These are phyloP conservation scores for Jamesozyma lodderae DNA, from an alignment of 805 yeast genomes.

Conservation along the genomic window DNA sequence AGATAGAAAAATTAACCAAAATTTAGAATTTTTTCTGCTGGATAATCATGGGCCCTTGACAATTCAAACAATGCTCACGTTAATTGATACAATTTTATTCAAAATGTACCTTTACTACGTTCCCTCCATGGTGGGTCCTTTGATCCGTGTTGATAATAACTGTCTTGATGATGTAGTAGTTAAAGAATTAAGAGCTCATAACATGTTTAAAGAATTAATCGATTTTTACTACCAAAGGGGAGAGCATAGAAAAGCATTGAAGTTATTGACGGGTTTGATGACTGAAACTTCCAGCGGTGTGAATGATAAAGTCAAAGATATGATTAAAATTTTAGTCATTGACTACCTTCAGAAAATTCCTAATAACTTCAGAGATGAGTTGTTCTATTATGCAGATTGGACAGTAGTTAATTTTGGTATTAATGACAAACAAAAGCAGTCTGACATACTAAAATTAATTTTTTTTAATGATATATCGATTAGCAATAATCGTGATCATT, in stretches of 20 bases:
- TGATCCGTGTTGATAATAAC: conserved; percentile 63
- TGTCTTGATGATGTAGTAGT: conserved; percentile 63
- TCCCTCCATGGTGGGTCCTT: conserved; percentile 71
- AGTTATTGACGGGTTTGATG: conserved; percentile 37
- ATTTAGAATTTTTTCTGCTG: conserved; percentile 23
- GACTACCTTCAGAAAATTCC: conserved; percentile 51
- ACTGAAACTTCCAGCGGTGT: conserved; percentile 2
- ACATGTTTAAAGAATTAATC: conserved; percentile 56
- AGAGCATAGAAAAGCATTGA: conserved; percentile 58
- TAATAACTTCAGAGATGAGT: conserved; percentile 40
- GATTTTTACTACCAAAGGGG: conserved; percentile 65
- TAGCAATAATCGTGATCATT: conserved; percentile 48
- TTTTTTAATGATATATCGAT: conserved; percentile 60
- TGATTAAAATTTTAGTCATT: conserved; percentile 24
- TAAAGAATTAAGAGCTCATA: conserved; percentile 37
- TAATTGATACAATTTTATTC: conserved; percentile 73
- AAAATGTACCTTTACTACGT: conserved; percentile 60
- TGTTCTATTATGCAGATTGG: conserved; percentile 50
- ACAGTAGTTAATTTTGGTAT: conserved; percentile 31
- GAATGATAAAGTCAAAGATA: conserved; percentile 8
- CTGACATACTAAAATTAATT: conserved; percentile 36
- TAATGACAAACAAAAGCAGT: conserved; percentile 3
- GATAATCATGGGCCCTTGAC: conserved; percentile 27
- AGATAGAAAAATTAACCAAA: conserved; percentile 16
- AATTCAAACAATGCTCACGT: conserved; percentile 32